Conservation (phyloP, 192 early-diverging fungal genomes). For the Mortierella alpina region DNA sequence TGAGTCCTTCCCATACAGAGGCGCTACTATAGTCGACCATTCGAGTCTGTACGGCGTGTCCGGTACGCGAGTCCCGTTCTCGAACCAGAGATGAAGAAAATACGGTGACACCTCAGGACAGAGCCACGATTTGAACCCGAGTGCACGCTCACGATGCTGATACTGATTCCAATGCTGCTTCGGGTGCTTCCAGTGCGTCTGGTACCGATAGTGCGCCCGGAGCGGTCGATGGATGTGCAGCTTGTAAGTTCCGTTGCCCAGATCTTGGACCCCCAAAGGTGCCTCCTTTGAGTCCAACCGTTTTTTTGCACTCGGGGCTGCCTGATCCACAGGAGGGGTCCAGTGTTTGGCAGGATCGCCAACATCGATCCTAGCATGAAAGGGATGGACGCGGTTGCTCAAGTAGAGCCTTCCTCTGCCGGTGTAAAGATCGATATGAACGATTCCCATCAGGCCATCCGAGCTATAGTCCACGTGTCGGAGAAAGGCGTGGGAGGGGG, state of each 20-base stretch:
- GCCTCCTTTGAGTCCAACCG: too few relatives aligned
- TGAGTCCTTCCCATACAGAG: too few relatives aligned
- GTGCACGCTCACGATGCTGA: background rate
- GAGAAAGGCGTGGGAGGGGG: constrained; percentile 2
- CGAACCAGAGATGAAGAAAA: constrained; percentile 30
- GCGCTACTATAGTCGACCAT: background rate
- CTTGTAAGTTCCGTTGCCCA: constrained; percentile 20
- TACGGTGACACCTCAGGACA: background rate
- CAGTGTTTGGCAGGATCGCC: background rate
- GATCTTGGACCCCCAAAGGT: background rate
- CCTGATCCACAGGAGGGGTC: too few relatives aligned
- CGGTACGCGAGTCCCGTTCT: constrained; percentile 11
- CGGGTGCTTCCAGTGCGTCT: too few relatives aligned
- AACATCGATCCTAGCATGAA: constrained; percentile 9
- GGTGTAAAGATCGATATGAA: constrained; percentile 10
- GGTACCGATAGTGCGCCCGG: too few relatives aligned
- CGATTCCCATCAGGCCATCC: constrained; percentile 4
- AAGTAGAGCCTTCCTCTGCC: background rate
- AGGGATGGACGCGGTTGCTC: background rate
- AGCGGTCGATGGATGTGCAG: too few relatives aligned
- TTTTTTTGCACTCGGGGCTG: too few relatives aligned
- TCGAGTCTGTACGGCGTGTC: constrained; percentile 9
- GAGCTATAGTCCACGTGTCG: constrained; percentile 7
- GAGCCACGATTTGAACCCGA: background rate
- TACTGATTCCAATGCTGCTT: background rate